Conservation (phyloP, 2,329 filamentous ascomycete genomes). For the Exophiala viscosa region DNA sequence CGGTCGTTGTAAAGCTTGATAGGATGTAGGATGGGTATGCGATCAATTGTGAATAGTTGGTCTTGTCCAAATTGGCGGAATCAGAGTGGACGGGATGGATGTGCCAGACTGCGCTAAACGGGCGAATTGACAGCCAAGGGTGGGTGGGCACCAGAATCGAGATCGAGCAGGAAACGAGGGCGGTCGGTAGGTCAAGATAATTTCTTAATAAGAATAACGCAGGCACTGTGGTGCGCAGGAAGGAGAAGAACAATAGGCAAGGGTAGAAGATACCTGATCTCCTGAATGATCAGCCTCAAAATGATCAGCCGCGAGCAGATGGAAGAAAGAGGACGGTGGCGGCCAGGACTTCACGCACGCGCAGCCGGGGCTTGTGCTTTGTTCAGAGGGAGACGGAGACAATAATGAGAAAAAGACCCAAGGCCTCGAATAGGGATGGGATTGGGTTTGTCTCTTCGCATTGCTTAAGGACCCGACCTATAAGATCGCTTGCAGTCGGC, state of each 20-base stretch:
- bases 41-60: slow-evolving; percentile 7
- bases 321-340: not conserved
- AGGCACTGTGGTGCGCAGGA: not conserved
- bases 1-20: not conserved
- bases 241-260: not conserved
- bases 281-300: slow-evolving; percentile 1
- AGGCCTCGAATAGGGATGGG: no score
- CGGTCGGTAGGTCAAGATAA: not conserved
- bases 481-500: no score
- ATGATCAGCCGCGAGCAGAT: not conserved
- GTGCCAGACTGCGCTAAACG: slow-evolving; percentile 14
- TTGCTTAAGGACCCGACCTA: no score
- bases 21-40: slow-evolving; percentile 5
- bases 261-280: slow-evolving; percentile 1
- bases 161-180: not conserved
- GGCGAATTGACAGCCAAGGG: slow-evolving; percentile 1
- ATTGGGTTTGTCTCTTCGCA: no score
- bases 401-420: no score
- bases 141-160: not conserved
- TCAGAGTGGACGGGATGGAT: slow-evolving; percentile 2
- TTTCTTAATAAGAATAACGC: not conserved
- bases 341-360: no score
- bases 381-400: no score
- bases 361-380: no score
- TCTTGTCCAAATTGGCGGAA: slow-evolving; percentile 1